A percentile compares a stretch with the other conserved stretches of the same genome.
Evolutionary conservation across 768 basidiomycete genomes (phyloP).

Genomic region (Strobilomyces confusus): DNA sequence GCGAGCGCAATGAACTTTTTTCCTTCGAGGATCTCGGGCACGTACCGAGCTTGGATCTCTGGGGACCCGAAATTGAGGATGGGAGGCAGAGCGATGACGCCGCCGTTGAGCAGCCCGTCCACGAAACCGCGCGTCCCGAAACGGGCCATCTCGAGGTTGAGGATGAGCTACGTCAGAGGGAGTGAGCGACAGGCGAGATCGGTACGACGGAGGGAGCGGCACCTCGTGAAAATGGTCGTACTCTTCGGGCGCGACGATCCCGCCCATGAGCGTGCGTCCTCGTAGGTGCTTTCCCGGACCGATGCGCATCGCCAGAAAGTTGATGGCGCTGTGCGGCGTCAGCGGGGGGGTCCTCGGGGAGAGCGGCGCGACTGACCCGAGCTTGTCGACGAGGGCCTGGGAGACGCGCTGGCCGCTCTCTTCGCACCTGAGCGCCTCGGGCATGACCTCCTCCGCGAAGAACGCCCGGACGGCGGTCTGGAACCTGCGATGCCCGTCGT

Average conservation of each 20-base stretch:
- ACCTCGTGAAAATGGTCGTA: slow-evolving; percentile 96
- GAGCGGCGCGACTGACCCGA: slow-evolving; percentile 52
- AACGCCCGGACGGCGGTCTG: slow-evolving; percentile 75
- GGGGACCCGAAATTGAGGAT: slow-evolving; percentile 84
- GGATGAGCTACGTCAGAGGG: slow-evolving; percentile 50
- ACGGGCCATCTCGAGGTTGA: slow-evolving; percentile 78
- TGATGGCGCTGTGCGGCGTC: slow-evolving; percentile 46
- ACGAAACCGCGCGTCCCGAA: slow-evolving; percentile 84
- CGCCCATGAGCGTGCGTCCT: slow-evolving; percentile 75
- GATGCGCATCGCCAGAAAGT: slow-evolving; percentile 62
- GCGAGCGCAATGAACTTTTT: slow-evolving; percentile 88
- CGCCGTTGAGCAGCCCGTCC: slow-evolving; percentile 78
- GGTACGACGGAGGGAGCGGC: neutral
- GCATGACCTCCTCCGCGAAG: slow-evolving; percentile 66
- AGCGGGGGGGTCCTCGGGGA: neutral
- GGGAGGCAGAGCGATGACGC: slow-evolving; percentile 86
- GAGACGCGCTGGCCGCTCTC: slow-evolving; percentile 84
- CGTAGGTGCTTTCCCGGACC: slow-evolving; percentile 84
- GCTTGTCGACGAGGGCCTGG: slow-evolving; percentile 79
- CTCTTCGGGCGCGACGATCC: slow-evolving; percentile 75
- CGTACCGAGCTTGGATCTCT: slow-evolving; percentile 63
- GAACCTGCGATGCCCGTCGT: slow-evolving; percentile 66
- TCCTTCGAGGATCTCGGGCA: slow-evolving; percentile 70
- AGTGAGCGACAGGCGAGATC: neutral
- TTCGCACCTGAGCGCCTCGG: slow-evolving; percentile 77